Evolutionary conservation across 768 basidiomycete genomes (phyloP), one percentile per base, ranked within the genome.

Genomic region (Russula sp.): DNA sequence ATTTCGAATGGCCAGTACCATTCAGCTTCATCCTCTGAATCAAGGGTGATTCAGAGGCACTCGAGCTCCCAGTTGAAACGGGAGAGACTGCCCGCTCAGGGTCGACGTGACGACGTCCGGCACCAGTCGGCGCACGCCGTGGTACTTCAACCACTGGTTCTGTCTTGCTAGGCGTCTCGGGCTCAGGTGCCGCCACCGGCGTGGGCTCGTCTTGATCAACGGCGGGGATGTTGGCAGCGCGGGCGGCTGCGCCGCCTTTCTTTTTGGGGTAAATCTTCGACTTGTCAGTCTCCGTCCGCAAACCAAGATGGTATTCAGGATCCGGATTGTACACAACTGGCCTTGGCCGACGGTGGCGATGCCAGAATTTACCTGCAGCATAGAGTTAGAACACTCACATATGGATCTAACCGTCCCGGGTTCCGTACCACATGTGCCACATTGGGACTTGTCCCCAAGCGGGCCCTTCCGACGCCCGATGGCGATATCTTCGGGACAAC

Each of bases 401-500:
- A 31, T 61, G 34, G 18, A 54, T 47, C 58, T 56, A 50, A 11
- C 44, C 16, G 31, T 40, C 48, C 22, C 58, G 22, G n/a, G 40
- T 48, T 57, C 78, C 89, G 57, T 75, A 94, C 94, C 92, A 75
- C 94, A 97, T n/a, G 84, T 80, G 37, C 91, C 91, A 74, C 94
- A 98, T 72, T 96, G 89, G 2, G 86, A 88, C 73, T 93, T 93
- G 70, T 91, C 87, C 8, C 94, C 94, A 52, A 93, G 77, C 1
- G 92, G 94, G 1, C 95, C 94, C 70, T 95, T 95, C 68, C 93
- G 80, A 64, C 91, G 77, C 2, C 94, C 94, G 48, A 93, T 77
- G 3, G 92, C 91, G 61, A 96, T 86, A 68, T 77, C 84, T 71
- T 92, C 93, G 0, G 94, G 94, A 71, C 90, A 90, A 6, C 94